Conservation (phyloP, 495 filamentous ascomycete species). For the Pyronema domesticum region DNA sequence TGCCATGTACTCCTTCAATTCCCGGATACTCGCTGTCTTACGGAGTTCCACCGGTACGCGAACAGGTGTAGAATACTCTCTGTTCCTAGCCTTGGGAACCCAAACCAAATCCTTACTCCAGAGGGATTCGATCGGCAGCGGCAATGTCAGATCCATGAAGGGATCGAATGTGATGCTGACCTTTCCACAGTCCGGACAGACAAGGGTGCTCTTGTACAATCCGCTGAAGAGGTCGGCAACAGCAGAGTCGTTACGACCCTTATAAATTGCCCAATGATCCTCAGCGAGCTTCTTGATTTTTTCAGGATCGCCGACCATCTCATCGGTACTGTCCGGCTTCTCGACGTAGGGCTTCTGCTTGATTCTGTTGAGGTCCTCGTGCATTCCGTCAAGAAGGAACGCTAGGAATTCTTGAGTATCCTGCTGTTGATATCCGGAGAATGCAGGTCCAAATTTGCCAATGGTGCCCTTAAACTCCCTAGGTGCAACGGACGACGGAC, state of each 20-base stretch:
- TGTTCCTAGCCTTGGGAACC: conserved; percentile 44
- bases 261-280: conserved; percentile 79
- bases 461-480: conserved; percentile 62
- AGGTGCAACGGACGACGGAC: conserved; percentile 48
- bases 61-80: conserved; percentile 31
- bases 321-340: conserved; percentile 93
- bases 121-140: conserved; percentile 64
- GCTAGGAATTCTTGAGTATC: conserved; percentile 97
- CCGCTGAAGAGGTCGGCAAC: conserved; percentile 89
- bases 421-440: conserved; percentile 90
- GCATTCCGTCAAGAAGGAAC: conserved; percentile 82
- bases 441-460: conserved; percentile 60
- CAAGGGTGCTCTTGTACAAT: conserved; percentile 92
- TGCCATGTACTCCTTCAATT: conserved; percentile 59
- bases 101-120: conserved; percentile 58
- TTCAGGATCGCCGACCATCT: conserved; percentile 69
- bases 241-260: conserved; percentile 81
- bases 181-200: conserved; percentile 80
- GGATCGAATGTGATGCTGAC: conserved; percentile 98
- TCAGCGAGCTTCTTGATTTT: conserved; percentile 67
- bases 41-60: conserved; percentile 72
- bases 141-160: conserved; percentile 84
- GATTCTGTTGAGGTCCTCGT: conserved; percentile 87
- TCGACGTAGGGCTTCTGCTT: conserved; percentile 93
- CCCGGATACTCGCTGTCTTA: conserved; percentile 54